Evolutionary conservation across 768 basidiomycete genomes (phyloP).

Genomic region (Tylopilus subfusipes): DNA sequence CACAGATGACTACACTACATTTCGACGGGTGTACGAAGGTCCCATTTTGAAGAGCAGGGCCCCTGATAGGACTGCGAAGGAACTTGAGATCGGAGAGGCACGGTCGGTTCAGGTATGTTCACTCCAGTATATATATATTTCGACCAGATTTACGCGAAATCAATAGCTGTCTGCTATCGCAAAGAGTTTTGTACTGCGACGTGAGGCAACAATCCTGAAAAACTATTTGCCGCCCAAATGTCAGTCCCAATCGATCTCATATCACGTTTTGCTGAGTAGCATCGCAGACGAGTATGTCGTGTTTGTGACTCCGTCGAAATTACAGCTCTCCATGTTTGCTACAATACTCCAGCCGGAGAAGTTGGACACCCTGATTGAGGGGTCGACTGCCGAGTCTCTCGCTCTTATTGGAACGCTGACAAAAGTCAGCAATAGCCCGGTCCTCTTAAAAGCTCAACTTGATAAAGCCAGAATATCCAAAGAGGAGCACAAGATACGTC

Average conservation of each 20-base stretch:
- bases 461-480: constrained; percentile 53
- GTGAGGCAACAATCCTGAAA: constrained; percentile 78
- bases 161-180: constrained; percentile 66
- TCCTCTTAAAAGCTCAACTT: constrained; percentile 75
- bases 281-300: constrained; percentile 91
- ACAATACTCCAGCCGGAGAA: constrained; percentile 71
- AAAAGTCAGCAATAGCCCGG: constrained; percentile 92
- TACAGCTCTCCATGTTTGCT: constrained; percentile 78
- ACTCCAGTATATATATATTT: neutral
- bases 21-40: constrained; percentile 77
- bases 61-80: constrained; percentile 67
- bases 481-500: constrained; percentile 40
- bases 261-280: neutral
- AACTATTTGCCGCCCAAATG: constrained; percentile 90
- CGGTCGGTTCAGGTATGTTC: constrained; percentile 66
- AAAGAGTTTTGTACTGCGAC: constrained; percentile 84
- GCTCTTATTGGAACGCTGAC: constrained; percentile 76
- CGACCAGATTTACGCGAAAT: neutral
- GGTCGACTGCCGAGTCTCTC: constrained; percentile 72
- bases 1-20: constrained; percentile 70
- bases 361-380: constrained; percentile 63
- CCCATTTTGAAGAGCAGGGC: constrained; percentile 86
- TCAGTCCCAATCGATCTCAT: constrained; percentile 35
- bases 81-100: constrained; percentile 73
- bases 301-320: constrained; percentile 83